phyloP scores from a whole-genome alignment of 345 rosid genomes.

The Citrus inodora region DNA sequence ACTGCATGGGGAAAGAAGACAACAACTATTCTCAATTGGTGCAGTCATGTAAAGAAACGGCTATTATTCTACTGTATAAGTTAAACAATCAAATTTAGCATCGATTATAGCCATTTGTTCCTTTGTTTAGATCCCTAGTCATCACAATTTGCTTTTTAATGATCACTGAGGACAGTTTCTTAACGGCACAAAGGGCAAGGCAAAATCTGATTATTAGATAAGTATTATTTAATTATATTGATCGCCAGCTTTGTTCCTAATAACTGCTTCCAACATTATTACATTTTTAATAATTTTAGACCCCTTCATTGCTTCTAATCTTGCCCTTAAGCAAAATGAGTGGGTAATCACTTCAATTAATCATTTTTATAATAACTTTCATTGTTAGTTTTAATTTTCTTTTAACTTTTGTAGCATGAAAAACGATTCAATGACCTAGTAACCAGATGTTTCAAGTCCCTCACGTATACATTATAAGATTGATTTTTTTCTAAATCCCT shows the following conservation, averaged over 20 bases:
- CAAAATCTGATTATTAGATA: not conserved
- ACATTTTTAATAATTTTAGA: not conserved
- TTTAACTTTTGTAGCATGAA: not conserved
- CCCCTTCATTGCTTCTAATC: not conserved
- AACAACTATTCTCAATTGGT: not conserved
- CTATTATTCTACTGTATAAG: not conserved
- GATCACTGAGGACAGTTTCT: not conserved
- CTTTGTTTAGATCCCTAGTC: not conserved
- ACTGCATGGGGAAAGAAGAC: not conserved
- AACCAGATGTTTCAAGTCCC: no score
- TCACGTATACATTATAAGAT: no score
- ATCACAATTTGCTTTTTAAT: not conserved
- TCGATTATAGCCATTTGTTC: not conserved
- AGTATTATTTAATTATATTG: no score
- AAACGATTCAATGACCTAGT: no score
- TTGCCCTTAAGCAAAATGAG: not conserved
- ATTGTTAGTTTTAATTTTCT: not conserved
- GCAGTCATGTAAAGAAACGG: not conserved
- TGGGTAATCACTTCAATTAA: no score
- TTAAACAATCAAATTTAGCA: not conserved
- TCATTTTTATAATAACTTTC: no score
- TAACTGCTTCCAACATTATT: not conserved
- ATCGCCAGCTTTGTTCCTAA: no score
- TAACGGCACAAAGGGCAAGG: not conserved
- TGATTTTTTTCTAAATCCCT: no score